Conservation (phyloP, 2,329 filamentous ascomycete genomes). For the Diaporthe sp. region DNA sequence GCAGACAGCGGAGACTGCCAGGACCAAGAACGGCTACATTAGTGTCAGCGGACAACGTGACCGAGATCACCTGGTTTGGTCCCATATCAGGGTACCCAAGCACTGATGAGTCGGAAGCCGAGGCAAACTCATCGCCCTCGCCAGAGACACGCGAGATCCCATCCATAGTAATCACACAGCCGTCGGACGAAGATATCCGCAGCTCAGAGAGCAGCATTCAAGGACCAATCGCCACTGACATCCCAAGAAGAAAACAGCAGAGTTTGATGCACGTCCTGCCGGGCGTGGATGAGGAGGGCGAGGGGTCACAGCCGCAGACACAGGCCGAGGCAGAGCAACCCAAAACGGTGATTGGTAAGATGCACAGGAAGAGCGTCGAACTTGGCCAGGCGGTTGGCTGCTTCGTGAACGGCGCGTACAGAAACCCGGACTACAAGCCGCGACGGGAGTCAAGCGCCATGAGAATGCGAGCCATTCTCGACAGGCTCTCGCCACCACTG, state of each 20-base stretch:
- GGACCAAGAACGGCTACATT: slow-evolving; percentile 22
- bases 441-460: slow-evolving; percentile 34
- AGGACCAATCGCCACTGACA: neutral
- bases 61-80: slow-evolving; percentile 35
- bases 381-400: slow-evolving; percentile 28
- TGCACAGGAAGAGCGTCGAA: slow-evolving; percentile 37
- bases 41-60: slow-evolving; percentile 29
- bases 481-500: slow-evolving; percentile 30
- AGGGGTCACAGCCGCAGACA: neutral
- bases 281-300: slow-evolving; percentile 1
- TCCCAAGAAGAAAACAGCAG: neutral
- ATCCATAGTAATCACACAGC: neutral
- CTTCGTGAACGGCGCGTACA: slow-evolving; percentile 39
- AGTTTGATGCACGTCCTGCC: neutral
- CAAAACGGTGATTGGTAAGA: slow-evolving; percentile 5
- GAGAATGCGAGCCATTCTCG: slow-evolving; percentile 34
- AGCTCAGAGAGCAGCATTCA: neutral
- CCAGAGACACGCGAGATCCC: neutral
- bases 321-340: neutral
- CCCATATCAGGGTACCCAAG: slow-evolving; percentile 20
- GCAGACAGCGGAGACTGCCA: neutral
- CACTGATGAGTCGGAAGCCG: slow-evolving; percentile 9
- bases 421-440: slow-evolving; percentile 38
- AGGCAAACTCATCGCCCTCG: neutral
- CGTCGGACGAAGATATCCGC: neutral